Conservation (phyloP, 2,329 filamentous ascomycete species). For the Botryosphaeria dothidea region DNA sequence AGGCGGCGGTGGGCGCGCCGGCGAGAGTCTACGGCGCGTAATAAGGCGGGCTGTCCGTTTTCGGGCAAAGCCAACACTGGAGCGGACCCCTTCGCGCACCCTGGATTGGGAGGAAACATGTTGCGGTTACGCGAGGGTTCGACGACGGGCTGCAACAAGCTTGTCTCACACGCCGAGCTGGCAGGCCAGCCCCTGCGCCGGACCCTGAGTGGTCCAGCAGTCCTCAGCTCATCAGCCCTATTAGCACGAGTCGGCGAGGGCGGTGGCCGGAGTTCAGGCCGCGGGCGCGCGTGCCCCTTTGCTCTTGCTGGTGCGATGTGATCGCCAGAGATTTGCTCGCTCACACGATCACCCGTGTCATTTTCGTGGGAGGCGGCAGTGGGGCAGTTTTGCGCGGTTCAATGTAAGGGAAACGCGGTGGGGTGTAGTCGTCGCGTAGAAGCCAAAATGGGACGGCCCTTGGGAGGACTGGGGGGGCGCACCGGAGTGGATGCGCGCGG, state of each 20-base stretch:
- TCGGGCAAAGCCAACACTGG: not conserved
- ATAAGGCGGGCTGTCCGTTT: slow-evolving; percentile 5
- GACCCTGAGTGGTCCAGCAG: not conserved
- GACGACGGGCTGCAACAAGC: not conserved
- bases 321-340: slow-evolving; percentile 8
- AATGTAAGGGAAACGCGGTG: not conserved
- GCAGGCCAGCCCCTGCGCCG: not conserved
- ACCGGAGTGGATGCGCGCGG: not conserved
- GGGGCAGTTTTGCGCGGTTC: not conserved
- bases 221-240: slow-evolving; percentile 7
- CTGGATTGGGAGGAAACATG: not conserved
- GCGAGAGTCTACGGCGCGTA: not conserved
- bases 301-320: not conserved
- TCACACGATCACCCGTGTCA: slow-evolving; percentile 15
- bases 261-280: slow-evolving; percentile 7
- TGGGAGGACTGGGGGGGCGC: not conserved
- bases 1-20: not conserved
- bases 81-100: not conserved
- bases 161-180: not conserved
- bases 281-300: slow-evolving; percentile 7
- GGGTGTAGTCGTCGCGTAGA: not conserved
- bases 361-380: slow-evolving; percentile 5
- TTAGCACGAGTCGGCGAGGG: not conserved
- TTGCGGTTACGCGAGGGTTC: not conserved
- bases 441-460: not conserved